phyloP scores from a whole-genome alignment of 108 stramenopile species.

The Aurantiochytrium sp. region DNA sequence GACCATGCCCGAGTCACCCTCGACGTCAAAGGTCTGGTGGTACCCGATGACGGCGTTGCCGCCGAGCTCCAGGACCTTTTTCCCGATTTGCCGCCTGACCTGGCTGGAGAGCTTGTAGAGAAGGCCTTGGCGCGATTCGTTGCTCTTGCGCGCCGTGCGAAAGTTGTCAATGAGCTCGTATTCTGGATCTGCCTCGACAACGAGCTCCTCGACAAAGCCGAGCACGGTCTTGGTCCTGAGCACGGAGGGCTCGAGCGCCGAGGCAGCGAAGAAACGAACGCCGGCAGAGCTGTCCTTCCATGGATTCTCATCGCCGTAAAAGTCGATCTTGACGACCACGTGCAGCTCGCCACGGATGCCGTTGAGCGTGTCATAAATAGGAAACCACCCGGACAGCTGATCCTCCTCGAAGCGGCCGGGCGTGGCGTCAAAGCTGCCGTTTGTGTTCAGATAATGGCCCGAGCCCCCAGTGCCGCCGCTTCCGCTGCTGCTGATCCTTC shows the following conservation, averaged over 20 bases:
- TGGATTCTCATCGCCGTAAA: conserved; percentile 90
- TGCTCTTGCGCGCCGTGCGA: conserved; percentile 68
- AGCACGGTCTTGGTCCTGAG: conserved; percentile 72
- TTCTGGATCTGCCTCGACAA: conserved; percentile 95
- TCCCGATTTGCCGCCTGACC: conserved; percentile 82
- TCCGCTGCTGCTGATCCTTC: too few relatives aligned
- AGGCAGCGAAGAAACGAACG: conserved; percentile 86
- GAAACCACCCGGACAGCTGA: conserved; percentile 84
- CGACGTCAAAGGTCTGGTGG: conserved; percentile 84
- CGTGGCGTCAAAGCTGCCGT: too few relatives aligned
- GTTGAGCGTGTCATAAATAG: conserved; percentile 81
- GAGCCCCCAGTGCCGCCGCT: too few relatives aligned
- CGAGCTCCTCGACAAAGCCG: conserved; percentile 93
- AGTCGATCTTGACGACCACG: conserved; percentile 78
- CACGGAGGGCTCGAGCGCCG: conserved; percentile 69
- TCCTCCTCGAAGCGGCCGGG: conserved; percentile 33
- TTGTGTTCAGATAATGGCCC: too few relatives aligned
- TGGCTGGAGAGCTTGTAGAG: conserved; percentile 79
- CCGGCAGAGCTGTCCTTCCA: conserved; percentile 91
- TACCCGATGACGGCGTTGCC: conserved; percentile 87
- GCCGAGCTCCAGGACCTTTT: conserved; percentile 68
- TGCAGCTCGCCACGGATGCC: conserved; percentile 83
- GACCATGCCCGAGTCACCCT: conserved; percentile 92
- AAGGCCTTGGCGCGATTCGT: conserved; percentile 82
- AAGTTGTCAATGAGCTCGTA: conserved; percentile 74